Base-by-base conservation (phyloP, 2,329 filamentous ascomycete species). In the Rutstroemia sydowiana region DNA sequence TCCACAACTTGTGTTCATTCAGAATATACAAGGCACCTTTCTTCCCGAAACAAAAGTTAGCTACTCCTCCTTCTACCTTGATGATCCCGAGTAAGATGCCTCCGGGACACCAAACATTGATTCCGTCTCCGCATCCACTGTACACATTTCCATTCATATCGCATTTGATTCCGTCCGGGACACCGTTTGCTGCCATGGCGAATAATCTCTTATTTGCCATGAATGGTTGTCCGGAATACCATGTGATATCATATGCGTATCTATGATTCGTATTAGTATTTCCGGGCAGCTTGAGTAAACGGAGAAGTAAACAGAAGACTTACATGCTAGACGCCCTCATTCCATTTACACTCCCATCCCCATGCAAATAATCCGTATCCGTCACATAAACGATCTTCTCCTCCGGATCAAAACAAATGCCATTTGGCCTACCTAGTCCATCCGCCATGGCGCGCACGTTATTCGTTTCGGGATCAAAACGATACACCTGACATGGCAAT, bases 121-220 rank as follows among this genome's bases (percentile, higher is more conserved):
- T 67, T 0, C 76, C 76, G 59, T 79, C 76, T 0, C 73, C 74
- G 56, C 73, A 76, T 0, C 73, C 75, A 13, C 70, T 70, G 64
- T 76, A 79, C 7, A 79, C 72, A 60, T 79, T 78, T 3, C 76
- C 76, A 3, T 72, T 59, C 2, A 68, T 69, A 57, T 80, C 77
- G 32, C 70, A 68, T 55, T 75, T 74, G 54, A 77, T 65, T 69
- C 82, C 81, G 55, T 85, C 82, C 0, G 81, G 78, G 3, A 80
- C 68, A 4, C 76, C 75, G 2, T 69, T 63, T 43, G 75, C 70
- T 3, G 70, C 67, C 53, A 74, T 79, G 0, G 81, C 78, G 60
- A 85, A 85, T 0, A 73, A 71, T 53, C 51, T 14, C 26, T 37
- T 32, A 34, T 57, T 57, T 18, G 47, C 28, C 13, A 55, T 28